A percentile compares a stretch with the other conserved stretches of the same genome.
Conservation (phyloP, 345 rosid species). For the Eucalyptus cloeziana region DNA sequence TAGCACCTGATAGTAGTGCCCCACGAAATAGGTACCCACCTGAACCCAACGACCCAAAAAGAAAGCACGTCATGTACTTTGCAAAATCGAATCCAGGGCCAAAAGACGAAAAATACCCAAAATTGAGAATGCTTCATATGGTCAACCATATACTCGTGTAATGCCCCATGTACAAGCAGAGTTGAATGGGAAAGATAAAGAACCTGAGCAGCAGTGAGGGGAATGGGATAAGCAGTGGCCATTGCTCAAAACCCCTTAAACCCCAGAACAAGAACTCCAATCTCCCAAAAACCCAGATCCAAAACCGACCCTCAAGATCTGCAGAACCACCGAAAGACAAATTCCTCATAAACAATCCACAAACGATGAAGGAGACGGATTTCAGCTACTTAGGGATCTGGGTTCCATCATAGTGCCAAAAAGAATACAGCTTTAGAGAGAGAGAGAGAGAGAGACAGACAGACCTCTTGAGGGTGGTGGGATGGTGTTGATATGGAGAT, state of each 20-base stretch:
- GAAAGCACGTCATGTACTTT: background rate
- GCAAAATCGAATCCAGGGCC: background rate
- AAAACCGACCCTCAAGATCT: background rate
- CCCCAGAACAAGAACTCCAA: background rate
- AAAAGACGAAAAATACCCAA: background rate
- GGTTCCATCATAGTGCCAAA: background rate
- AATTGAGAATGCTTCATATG: background rate
- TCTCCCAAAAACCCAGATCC: background rate
- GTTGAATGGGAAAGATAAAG: background rate
- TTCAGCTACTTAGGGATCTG: background rate
- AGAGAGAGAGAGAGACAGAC: background rate
- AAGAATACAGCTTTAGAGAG: background rate
- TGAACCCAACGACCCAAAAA: background rate
- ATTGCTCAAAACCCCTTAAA: constrained; percentile 2
- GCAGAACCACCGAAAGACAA: background rate
- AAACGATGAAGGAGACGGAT: background rate
- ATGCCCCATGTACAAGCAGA: background rate
- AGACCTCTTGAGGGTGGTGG: background rate
- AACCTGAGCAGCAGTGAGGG: constrained; percentile 32
- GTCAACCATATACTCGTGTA: background rate
- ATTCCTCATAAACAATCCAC: background rate
- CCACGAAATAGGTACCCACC: constrained; percentile 96
- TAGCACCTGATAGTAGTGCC: constrained; percentile 84
- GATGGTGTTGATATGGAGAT: background rate
- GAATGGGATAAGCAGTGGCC: constrained; percentile 23